Base-by-base conservation (phyloP, 2,329 filamentous ascomycete species). In the Cordyceps farinosa region DNA sequence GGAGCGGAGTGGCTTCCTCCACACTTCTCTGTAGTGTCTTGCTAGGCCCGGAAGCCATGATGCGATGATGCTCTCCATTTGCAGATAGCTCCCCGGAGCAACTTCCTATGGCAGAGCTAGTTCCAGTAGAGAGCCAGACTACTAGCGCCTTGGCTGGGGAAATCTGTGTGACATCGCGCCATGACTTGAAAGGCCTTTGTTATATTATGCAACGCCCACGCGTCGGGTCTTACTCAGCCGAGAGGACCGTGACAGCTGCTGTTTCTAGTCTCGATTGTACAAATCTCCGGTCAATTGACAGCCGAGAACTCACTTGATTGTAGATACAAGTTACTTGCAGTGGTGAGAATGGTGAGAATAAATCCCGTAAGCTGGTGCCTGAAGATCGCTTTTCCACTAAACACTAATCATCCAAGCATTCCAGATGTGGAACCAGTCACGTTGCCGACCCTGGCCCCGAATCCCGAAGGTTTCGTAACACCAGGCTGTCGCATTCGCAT, bases 191-290 rank as follows among this genome's bases (percentile, higher is more conserved):
- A 11, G 1, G 52, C 11, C 52, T 44, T 55, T 55, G 52, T 55
- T 53, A 34, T 54, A 34, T 54, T 36, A 15, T 38, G 51, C 22
- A 42, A 13, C 36, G 27, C 38, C 52, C 38, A 55, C 52, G n/a
- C 13, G 11, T 44, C 22, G 52, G 38, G 51, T 53, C 52, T 55
- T 55, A 55, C 52, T 55, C 52, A 55, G 38, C 52, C 52, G 38
- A 55, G 13, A 55, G n/a, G 27, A 44, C 22, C 8, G 36, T 27
- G n/a, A 34, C 2, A 17, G 13, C 17, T 29, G 30, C 50, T 10
- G 32, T 11, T 8, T 17, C 13, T 17, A 22, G 34, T 32, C 11
- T 53, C 50, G 15, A n/a, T 53, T 17, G 30, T 10, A 30, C 9
- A 36, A 53, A 52, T 2, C 48, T 36, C 48, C 48, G 32, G 50